phyloP scores from a whole-genome alignment of 176 grass and related monocot species.

The Poa annua region DNA sequence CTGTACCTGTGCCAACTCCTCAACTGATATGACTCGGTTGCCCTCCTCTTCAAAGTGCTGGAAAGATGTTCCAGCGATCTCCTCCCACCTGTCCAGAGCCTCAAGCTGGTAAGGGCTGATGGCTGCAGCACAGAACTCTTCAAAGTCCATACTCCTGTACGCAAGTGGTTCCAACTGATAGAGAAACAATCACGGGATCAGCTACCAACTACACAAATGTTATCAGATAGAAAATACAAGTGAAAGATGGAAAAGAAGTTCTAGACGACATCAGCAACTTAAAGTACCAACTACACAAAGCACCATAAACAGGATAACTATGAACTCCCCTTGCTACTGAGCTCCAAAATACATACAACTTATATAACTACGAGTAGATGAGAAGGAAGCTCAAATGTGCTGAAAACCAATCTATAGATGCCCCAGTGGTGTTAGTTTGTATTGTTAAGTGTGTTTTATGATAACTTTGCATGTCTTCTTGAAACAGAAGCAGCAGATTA shows the following conservation, averaged over 20 bases:
- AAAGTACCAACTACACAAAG: not conserved
- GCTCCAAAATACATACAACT: not conserved
- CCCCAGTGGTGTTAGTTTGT: not conserved
- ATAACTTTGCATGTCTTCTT: conserved; percentile 21
- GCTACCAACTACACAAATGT: not conserved
- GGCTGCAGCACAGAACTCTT: conserved; percentile 96
- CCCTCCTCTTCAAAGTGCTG: conserved; percentile 90
- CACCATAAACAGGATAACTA: not conserved
- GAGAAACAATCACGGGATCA: conserved; percentile 30
- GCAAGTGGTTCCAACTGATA: conserved; percentile 86
- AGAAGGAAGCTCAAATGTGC: not conserved
- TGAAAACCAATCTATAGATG: not conserved
- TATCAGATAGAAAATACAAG: not conserved
- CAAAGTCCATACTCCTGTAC: conserved; percentile 89
- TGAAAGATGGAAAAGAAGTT: no score
- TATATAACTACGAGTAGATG: conserved; percentile 14
- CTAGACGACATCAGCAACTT: not conserved
- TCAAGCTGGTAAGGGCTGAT: conserved; percentile 96
- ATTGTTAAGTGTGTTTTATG: not conserved
- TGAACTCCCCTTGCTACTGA: not conserved
- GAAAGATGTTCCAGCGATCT: conserved; percentile 92
- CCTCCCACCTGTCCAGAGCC: conserved; percentile 94
- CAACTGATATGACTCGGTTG: conserved; percentile 78
- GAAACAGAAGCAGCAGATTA: not conserved
- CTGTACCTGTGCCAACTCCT: conserved; percentile 86